Evolutionary conservation across 2,329 filamentous ascomycete genomes (phyloP).

Genomic region (Penicillium psychrosexuale): DNA sequence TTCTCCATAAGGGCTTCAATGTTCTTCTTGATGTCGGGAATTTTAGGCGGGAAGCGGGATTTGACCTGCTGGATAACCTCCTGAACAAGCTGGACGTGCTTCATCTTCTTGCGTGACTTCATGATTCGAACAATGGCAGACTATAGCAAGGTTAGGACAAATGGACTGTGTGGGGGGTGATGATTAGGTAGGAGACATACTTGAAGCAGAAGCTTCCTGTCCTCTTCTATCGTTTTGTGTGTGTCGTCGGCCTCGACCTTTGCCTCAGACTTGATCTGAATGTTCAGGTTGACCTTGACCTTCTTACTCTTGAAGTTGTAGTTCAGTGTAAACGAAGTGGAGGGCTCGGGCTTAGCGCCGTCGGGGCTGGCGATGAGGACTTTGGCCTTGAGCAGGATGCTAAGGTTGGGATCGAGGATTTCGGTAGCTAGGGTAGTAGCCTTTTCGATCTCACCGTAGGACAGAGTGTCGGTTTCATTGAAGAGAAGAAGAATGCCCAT

Average conservation of each 20-base stretch:
- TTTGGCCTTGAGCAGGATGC: constrained; percentile 88
- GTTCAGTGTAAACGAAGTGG: constrained; percentile 80
- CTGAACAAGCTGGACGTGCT: constrained; percentile 88
- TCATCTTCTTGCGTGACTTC: constrained; percentile 99
- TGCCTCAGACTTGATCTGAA: constrained; percentile 89
- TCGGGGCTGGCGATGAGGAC: constrained; percentile 72
- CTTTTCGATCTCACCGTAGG: constrained; percentile 82
- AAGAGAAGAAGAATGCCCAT: constrained; percentile 95
- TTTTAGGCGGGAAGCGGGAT: constrained; percentile 85
- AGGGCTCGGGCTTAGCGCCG: constrained; percentile 70
- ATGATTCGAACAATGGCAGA: constrained; percentile 99
- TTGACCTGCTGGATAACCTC: constrained; percentile 96
- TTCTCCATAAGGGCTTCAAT: constrained; percentile 98
- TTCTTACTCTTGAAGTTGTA: constrained; percentile 98
- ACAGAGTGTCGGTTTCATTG: constrained; percentile 82
- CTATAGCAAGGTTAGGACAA: constrained; percentile 47
- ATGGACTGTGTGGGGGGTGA: constrained; percentile 14
- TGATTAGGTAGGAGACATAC: constrained; percentile 53
- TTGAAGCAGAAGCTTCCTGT: constrained; percentile 93
- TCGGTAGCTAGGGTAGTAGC: constrained; percentile 78
- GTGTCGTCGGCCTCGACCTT: constrained; percentile 97
- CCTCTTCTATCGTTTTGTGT: constrained; percentile 99
- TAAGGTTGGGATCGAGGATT: constrained; percentile 79
- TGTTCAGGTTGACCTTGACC: constrained; percentile 92
- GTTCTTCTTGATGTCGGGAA: constrained; percentile 98